Base-by-base conservation (phyloP, 305 asterid genomes). In the Coffea humblotiana region DNA sequence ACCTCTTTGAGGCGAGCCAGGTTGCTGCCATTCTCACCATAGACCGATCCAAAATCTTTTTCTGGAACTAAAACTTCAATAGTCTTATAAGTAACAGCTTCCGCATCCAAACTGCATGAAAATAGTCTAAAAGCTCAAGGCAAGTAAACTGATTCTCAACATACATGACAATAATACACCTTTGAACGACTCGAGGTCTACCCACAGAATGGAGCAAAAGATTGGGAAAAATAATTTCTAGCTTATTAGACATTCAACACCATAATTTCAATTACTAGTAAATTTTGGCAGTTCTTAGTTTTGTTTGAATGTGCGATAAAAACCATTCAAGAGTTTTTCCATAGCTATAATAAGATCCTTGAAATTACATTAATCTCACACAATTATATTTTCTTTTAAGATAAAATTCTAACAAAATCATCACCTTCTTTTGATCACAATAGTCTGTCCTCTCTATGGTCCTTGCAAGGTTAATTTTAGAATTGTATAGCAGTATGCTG, bases 1-100 rank as follows among this genome's bases (percentile, higher is more conserved):
- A 54, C 92, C 94, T 89, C 90, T 85, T 82, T 89, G 68, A 89
- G 68, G 35, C 88, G 86, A 72, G 87, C 84, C 77, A 89, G 82
- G 83, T 89, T 89, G 89, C 85, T 81, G 61, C 91, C 89, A n/a
- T 85, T 79, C 72, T 86, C 90, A 32, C 94, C 94, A 84, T 90
- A 89, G 65, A 90, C 89, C 67, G 79, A 82, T 56, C 77, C 75
- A 75, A 90, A 79, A 69, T 64, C 82, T 56, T 85, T 80, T 74
- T 21, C 82, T 61, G 91, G 83, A 64, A 90, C 88, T 71, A 73
- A 66, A 81, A 87, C 73, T 81, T 82, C 87, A 72, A 85, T 78
- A 19, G 81, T 85, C 71, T 58, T 74, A 48, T 78, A 52, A 23
- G 84, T 74, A 32, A 68, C 64, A 78, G 80, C 84, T 72, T 82